Base-by-base conservation (phyloP, 129 eudicot species). In the Gnaphalium uliginosum region DNA sequence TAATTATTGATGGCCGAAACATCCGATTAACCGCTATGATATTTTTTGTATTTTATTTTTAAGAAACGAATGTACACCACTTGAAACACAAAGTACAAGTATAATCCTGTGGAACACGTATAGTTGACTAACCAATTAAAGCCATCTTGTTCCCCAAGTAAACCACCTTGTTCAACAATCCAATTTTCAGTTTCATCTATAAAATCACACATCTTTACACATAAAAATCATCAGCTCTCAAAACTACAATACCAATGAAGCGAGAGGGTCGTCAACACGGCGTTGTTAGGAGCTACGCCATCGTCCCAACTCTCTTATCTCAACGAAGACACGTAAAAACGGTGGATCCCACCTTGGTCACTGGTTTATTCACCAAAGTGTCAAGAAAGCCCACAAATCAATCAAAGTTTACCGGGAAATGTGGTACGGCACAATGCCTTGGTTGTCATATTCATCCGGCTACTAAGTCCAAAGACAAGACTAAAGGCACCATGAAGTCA, bases 391-490 rank as follows among this genome's bases (percentile, higher is more conserved):
- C 96, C 25, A 89, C 89, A 7, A 92, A 92, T 73, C 96, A 92
- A 33, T 92, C 97, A 24, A 86, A 92, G 76, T 87, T 87, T 74
- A 89, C 97, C 4, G 89, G 97, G 25, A 84, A 78, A 80, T 87
- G 90, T 21, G 88, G 78, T 3, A 76, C 71, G 4, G 64, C 86
- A 26, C 72, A 60, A 68, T 92, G 97, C 71, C 25, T n/a, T 19
- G 84, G 65, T 5, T 89, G 96, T 83, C 96, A 82, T 68, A 4
- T 67, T 15, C 79, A 82, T 61, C 97, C 97, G n/a, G 85, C 85
- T 46, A 67, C 82, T 2, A 92, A 89, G 81, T 75, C 92, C 5
- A 89, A 78, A 78, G 78, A 59, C 66, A 92, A 92, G 81, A 77
- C 69, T 46, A 92, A 92, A 76, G 93, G 93, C 3, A 78, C 88